phyloP scores from a whole-genome alignment of 176 grass and related monocot genomes.

The Pharus latifolius region DNA sequence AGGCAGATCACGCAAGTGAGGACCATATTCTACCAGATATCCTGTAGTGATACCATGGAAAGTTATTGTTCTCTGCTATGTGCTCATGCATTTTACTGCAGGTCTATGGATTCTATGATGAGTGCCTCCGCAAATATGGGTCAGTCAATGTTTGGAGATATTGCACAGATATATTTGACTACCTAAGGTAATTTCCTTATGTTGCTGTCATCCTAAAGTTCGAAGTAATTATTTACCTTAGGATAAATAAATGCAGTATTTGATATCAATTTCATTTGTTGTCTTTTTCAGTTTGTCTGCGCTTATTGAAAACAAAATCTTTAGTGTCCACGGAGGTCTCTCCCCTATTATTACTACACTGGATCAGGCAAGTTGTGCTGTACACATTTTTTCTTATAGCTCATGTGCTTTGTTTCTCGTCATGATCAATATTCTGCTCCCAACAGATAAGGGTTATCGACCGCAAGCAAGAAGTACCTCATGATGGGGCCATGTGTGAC shows the following conservation, averaged over 20 bases:
- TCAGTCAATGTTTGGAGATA: conserved; percentile 99
- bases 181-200: conserved; percentile 64
- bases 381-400: not conserved
- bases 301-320: conserved; percentile 98
- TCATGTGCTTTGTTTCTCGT: not conserved
- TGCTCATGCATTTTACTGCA: conserved; percentile 14
- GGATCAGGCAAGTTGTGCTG: conserved; percentile 63
- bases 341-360: conserved; percentile 85
- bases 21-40: conserved; percentile 2
- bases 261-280: conserved; percentile 5
- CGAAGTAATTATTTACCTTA: not conserved
- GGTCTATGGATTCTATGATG: conserved; percentile 99
- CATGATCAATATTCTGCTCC: not conserved
- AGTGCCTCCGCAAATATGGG: conserved; percentile 95
- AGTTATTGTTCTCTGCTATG: not conserved
- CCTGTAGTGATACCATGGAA: not conserved
- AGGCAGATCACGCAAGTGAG: conserved; percentile 94
- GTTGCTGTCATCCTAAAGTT: not conserved
- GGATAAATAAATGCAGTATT: conserved; percentile 4
- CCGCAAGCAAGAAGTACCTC: conserved; percentile 97
- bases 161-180: conserved; percentile 98
- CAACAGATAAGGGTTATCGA: conserved; percentile 94
- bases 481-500: conserved; percentile 98
- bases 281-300: conserved; percentile 76
- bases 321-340: conserved; percentile 94